Evolutionary conservation across 805 yeast species (phyloP).

Genomic region (Lipomyces spencermartinsiae): DNA sequence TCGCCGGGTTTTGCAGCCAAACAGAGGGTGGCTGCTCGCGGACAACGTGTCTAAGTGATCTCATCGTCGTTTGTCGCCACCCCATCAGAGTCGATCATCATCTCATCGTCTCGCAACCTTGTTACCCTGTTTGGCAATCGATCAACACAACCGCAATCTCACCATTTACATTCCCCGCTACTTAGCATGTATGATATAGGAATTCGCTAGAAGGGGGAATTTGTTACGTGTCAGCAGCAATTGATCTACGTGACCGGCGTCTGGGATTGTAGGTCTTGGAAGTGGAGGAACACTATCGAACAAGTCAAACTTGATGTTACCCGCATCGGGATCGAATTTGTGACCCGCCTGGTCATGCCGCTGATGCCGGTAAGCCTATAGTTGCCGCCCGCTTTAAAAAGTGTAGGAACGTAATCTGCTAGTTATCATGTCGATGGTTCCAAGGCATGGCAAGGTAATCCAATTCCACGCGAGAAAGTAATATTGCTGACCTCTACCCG

Average conservation of each 20-base stretch:
- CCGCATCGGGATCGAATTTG: too few relatives aligned
- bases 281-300: not conserved
- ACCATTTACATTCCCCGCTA: not conserved
- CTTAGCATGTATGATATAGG: not conserved
- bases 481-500: not conserved
- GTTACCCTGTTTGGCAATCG: not conserved
- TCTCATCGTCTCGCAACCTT: not conserved
- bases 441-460: not conserved
- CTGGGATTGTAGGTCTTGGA: not conserved
- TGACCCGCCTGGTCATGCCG: too few relatives aligned
- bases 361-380: too few relatives aligned
- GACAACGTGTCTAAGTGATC: not conserved
- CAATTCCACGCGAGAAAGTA: too few relatives aligned
- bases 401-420: too few relatives aligned
- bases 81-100: not conserved
- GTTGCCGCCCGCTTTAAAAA: too few relatives aligned
- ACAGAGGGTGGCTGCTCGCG: not conserved
- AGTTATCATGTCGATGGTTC: too few relatives aligned
- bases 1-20: not conserved
- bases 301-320: not conserved
- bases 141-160: not conserved
- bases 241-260: not conserved
- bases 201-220: not conserved
- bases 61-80: not conserved
- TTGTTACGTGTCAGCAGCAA: not conserved